Conservation (phyloP, 2,329 filamentous ascomycete genomes). For the Alternaria tenuissima region DNA sequence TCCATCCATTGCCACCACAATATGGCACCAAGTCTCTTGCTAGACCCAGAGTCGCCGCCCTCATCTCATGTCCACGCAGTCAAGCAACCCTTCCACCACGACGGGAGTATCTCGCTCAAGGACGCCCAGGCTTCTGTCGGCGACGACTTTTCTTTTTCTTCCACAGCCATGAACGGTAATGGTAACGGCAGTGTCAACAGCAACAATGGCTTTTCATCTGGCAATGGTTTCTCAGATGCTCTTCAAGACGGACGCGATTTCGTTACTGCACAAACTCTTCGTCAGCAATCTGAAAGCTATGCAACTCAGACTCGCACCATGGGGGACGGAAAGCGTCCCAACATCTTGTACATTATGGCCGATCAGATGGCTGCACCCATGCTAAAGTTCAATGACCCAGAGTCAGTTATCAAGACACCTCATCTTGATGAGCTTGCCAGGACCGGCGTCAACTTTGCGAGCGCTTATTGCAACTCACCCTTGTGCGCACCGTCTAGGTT, state of each 20-base stretch:
- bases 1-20: constrained; percentile 2
- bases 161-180: constrained; percentile 25
- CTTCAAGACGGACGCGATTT: constrained; percentile 31
- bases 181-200: constrained; percentile 20
- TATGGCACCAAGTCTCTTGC: constrained; percentile 45
- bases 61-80: constrained; percentile 20
- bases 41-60: constrained; percentile 35
- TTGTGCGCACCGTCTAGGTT: constrained; percentile 92
- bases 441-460: constrained; percentile 87
- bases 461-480: constrained; percentile 92
- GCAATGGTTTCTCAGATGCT: constrained; percentile 18
- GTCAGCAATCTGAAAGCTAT: constrained; percentile 34
- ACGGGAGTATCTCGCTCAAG: constrained; percentile 28
- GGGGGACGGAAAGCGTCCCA: constrained; percentile 61
- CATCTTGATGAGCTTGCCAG: constrained; percentile 85
- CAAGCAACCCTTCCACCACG: constrained; percentile 29
- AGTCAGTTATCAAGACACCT: constrained; percentile 90
- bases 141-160: constrained; percentile 23
- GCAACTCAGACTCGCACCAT: constrained; percentile 25
- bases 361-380: constrained; percentile 92
- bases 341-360: constrained; percentile 94
- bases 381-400: constrained; percentile 88
- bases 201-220: constrained; percentile 20
- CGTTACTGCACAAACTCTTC: constrained; percentile 40
- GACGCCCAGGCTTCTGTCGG: constrained; percentile 35